These are phyloP conservation scores for Boechera retrofracta DNA, from an alignment of 345 rosid species.

Conservation along the genomic window DNA sequence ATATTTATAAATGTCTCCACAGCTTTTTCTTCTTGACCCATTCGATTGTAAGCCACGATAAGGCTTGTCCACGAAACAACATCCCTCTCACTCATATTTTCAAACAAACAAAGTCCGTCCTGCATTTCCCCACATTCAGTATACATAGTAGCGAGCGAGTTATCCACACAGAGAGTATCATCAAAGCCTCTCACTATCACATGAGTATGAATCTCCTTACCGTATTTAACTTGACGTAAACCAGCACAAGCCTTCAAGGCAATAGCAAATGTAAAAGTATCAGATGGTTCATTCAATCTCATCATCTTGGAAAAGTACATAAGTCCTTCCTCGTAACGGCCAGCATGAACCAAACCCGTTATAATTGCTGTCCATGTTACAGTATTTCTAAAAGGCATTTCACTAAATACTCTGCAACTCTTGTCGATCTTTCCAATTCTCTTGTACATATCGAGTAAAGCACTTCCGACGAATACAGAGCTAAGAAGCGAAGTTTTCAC, in stretches of 20 bases:
- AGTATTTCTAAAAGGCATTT: slow-evolving; percentile 67
- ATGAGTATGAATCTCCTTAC: slow-evolving; percentile 80
- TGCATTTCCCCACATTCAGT: slow-evolving; percentile 77
- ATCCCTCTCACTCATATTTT: slow-evolving; percentile 61
- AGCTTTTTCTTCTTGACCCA: slow-evolving; percentile 66
- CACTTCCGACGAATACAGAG: slow-evolving; percentile 76
- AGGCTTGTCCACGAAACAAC: slow-evolving; percentile 86
- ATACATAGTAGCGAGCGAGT: slow-evolving; percentile 74
- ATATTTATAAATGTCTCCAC: slow-evolving; percentile 60
- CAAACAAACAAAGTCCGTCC: slow-evolving; percentile 62
- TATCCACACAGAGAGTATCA: slow-evolving; percentile 62
- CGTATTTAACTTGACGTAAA: slow-evolving; percentile 58
- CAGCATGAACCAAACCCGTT: slow-evolving; percentile 72
- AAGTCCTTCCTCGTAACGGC: slow-evolving; percentile 60
- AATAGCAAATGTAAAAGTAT: slow-evolving; percentile 62
- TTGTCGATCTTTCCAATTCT: slow-evolving; percentile 56
- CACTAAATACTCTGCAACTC: slow-evolving; percentile 65
- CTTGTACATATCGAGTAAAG: slow-evolving; percentile 73
- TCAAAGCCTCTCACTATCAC: slow-evolving; percentile 61
- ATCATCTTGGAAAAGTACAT: slow-evolving; percentile 71
- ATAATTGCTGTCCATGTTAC: slow-evolving; percentile 89
- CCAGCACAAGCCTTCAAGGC: slow-evolving; percentile 83
- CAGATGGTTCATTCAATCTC: slow-evolving; percentile 55
- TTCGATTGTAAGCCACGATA: slow-evolving; percentile 62
- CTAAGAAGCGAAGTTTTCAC: slow-evolving; percentile 58